These are phyloP conservation scores for Gossypium raimondii DNA, from an alignment of 345 rosid species.

Conservation along the genomic window DNA sequence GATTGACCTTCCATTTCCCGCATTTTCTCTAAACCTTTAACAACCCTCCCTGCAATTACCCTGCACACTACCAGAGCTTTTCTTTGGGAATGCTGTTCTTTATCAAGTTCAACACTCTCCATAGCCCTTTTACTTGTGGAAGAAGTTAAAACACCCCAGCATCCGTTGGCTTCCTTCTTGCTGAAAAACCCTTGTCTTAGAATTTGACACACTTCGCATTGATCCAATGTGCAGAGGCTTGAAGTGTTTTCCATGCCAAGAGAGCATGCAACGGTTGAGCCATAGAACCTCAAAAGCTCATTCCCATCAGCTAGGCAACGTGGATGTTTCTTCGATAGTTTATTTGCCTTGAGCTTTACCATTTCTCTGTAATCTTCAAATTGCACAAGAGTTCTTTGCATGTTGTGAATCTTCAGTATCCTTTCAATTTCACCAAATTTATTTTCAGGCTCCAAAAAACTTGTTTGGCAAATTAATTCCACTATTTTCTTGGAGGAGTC, in stretches of 20 bases:
- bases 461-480: conserved; percentile 52
- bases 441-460: conserved; percentile 26
- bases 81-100: conserved; percentile 11
- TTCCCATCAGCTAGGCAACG: conserved; percentile 80
- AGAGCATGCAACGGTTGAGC: conserved; percentile 44
- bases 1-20: conserved; percentile 33
- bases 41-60: conserved; percentile 70
- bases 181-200: conserved; percentile 46
- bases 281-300: conserved; percentile 62
- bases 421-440: conserved; percentile 22
- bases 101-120: conserved; percentile 27
- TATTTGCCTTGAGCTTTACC: conserved; percentile 53
- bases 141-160: conserved; percentile 44
- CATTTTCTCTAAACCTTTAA: conserved; percentile 36
- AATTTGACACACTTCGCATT: conserved; percentile 54
- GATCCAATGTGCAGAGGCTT: conserved; percentile 37
- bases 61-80: conserved; percentile 60
- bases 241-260: conserved; percentile 39
- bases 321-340: conserved; percentile 45
- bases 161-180: conserved; percentile 25
- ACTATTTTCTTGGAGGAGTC: conserved; percentile 64
- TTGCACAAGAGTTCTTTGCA: conserved; percentile 39
- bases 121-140: conserved; percentile 49
- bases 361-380: conserved; percentile 63
- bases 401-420: conserved; percentile 55